These are phyloP conservation scores for Nicotiana noctiflora DNA, from an alignment of 257 asterid species.

Conservation along the genomic window DNA sequence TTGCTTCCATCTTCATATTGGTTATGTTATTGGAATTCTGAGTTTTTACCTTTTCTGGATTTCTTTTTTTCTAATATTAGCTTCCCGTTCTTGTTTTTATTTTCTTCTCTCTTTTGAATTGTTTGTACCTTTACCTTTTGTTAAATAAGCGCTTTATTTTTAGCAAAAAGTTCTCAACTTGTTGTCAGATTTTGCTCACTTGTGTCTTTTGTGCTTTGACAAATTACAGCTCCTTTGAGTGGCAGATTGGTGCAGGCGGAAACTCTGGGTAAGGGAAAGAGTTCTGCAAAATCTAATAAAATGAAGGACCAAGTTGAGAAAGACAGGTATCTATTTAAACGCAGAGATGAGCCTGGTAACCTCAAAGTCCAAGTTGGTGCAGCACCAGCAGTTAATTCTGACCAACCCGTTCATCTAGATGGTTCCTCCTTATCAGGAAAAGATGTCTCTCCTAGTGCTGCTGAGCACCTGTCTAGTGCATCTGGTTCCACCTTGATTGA, in stretches of 20 bases:
- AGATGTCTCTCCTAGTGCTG: conserved; percentile 12
- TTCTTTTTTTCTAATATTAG: conserved; percentile 1
- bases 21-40: not conserved
- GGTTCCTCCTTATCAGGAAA: conserved; percentile 27
- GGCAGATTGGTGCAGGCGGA: conserved; percentile 41
- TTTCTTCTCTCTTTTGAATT: not conserved
- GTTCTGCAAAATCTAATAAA: conserved; percentile 25
- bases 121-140: not conserved
- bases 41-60: not conserved
- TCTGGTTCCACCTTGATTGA: conserved; percentile 32
- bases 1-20: not conserved
- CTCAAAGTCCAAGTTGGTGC: conserved; percentile 34
- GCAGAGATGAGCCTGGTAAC: conserved; percentile 61
- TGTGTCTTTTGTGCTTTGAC: not conserved
- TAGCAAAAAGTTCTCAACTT: not conserved
- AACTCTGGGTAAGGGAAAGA: conserved; percentile 33
- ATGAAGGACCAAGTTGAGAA: conserved; percentile 25
- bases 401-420: conserved; percentile 29
- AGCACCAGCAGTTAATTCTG: conserved; percentile 27
- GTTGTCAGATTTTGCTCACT: not conserved
- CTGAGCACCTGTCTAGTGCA: conserved; percentile 18
- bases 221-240: conserved; percentile 35
- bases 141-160: not conserved
- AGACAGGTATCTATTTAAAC: conserved; percentile 29
- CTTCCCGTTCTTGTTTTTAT: not conserved